A percentile compares a stretch with the other conserved stretches of the same genome.
phyloP scores from a whole-genome alignment of 208 protist genomes.

The Wallacemonas sp. region DNA sequence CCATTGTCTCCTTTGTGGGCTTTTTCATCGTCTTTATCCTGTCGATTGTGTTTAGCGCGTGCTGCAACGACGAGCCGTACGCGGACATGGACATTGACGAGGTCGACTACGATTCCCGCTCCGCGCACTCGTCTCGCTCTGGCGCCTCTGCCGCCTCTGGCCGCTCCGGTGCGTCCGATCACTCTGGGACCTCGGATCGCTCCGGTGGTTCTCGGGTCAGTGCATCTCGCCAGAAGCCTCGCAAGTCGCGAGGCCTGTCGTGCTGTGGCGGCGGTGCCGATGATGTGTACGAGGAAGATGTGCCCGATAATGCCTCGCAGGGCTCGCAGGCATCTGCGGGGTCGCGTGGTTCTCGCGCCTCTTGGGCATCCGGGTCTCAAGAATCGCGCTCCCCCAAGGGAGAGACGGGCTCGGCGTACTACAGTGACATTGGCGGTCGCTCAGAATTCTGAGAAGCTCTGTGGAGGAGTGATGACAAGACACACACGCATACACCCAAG shows the following conservation, averaged over 20 bases:
- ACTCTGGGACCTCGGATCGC: not conserved
- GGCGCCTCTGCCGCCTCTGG: not conserved
- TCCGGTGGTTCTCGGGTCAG: no score
- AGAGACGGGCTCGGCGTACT: not conserved
- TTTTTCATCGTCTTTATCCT: constrained; percentile 3
- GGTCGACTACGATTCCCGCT: constrained; percentile 1
- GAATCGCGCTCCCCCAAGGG: not conserved
- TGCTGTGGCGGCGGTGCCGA: not conserved
- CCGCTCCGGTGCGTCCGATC: constrained; percentile 1
- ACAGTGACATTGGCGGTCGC: not conserved
- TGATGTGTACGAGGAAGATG: constrained; percentile 4
- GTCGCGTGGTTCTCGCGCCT: no score
- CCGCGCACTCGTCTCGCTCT: not conserved
- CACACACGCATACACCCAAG: not conserved
- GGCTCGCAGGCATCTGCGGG: no score
- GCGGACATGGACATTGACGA: not conserved
- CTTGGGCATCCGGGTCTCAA: no score
- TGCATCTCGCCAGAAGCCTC: not conserved
- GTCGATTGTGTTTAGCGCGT: constrained; percentile 6
- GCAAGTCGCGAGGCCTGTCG: not conserved
- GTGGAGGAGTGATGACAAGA: not conserved
- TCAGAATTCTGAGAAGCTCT: not conserved
- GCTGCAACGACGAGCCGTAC: not conserved
- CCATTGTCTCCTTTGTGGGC: not conserved
- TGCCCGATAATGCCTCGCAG: no score